These are phyloP conservation scores for Lepidium didymum DNA, from an alignment of 345 rosid species.

Conservation along the genomic window DNA sequence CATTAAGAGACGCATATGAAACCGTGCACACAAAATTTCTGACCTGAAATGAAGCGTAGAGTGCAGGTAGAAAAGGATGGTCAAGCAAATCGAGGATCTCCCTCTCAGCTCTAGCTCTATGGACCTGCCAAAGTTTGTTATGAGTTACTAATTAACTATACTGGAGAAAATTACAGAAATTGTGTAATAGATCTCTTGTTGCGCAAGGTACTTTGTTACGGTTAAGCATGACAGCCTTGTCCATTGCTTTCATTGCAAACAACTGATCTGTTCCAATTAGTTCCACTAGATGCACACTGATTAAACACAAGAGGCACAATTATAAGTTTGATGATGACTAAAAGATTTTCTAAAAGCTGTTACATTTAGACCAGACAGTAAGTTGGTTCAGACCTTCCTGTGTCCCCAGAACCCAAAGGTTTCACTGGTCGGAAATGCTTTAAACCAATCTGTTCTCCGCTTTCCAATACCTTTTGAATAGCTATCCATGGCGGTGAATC, in stretches of 20 bases:
- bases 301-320: neutral
- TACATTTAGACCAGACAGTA: neutral
- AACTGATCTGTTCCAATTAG: conserved; percentile 57
- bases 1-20: neutral
- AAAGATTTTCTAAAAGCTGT: neutral
- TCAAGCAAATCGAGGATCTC: conserved; percentile 91
- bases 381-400: conserved; percentile 61
- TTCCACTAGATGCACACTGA: conserved; percentile 91
- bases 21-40: neutral
- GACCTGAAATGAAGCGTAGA: conserved; percentile 98
- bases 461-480: conserved; percentile 62
- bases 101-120: conserved; percentile 96
- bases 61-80: conserved; percentile 97
- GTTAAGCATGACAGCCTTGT: conserved; percentile 80
- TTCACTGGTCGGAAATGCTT: conserved; percentile 81
- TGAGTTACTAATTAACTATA: neutral
- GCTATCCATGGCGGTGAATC: conserved; percentile 68
- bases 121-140: conserved; percentile 48
- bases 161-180: neutral
- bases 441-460: conserved; percentile 67
- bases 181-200: neutral
- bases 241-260: conserved; percentile 98
- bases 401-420: conserved; percentile 94
- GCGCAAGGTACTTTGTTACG: conserved; percentile 59
- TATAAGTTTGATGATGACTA: neutral